Evolutionary conservation across 129 eudicot species (phyloP).

Genomic region (Pseudognaphalium luteoalbum): DNA sequence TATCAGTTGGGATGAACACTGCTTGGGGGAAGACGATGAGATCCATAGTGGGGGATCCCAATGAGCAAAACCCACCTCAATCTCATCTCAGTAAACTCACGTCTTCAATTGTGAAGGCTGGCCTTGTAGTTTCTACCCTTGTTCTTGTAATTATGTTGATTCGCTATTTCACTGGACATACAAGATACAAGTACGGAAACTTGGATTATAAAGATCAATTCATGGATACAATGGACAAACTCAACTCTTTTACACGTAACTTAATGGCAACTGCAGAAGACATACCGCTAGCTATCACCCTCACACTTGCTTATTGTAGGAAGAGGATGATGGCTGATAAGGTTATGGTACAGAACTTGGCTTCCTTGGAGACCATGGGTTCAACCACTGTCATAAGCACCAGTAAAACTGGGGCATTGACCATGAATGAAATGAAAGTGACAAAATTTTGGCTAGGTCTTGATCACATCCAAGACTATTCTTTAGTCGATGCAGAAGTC

Average conservation of each 20-base stretch:
- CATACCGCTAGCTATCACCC: slow-evolving; percentile 78
- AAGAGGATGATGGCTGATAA: slow-evolving; percentile 88
- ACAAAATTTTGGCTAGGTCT: slow-evolving; percentile 66
- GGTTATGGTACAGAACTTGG: slow-evolving; percentile 79
- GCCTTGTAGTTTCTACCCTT: slow-evolving; percentile 64
- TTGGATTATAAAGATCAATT: slow-evolving; percentile 43
- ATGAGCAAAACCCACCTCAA: slow-evolving; percentile 78
- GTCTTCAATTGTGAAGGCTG: slow-evolving; percentile 70
- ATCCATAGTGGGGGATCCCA: slow-evolving; percentile 23
- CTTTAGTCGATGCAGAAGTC: slow-evolving; percentile 29
- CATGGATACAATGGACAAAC: slow-evolving; percentile 36
- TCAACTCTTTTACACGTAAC: slow-evolving; percentile 58
- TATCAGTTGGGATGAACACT: no score
- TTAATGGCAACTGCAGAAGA: slow-evolving; percentile 77
- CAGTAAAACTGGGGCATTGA: slow-evolving; percentile 75
- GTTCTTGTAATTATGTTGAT: slow-evolving; percentile 62
- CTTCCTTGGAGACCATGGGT: slow-evolving; percentile 94
- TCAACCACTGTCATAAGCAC: slow-evolving; percentile 83
- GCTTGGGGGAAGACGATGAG: no score
- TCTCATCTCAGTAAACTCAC: slow-evolving; percentile 60
- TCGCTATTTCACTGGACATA: slow-evolving; percentile 75
- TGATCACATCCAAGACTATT: slow-evolving; percentile 40
- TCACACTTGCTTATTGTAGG: slow-evolving; percentile 83
- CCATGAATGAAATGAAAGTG: slow-evolving; percentile 79
- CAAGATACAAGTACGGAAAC: slow-evolving; percentile 40